Evolutionary conservation across 441 rosid genomes (phyloP).

Genomic region (Bruguiera hainesii): DNA sequence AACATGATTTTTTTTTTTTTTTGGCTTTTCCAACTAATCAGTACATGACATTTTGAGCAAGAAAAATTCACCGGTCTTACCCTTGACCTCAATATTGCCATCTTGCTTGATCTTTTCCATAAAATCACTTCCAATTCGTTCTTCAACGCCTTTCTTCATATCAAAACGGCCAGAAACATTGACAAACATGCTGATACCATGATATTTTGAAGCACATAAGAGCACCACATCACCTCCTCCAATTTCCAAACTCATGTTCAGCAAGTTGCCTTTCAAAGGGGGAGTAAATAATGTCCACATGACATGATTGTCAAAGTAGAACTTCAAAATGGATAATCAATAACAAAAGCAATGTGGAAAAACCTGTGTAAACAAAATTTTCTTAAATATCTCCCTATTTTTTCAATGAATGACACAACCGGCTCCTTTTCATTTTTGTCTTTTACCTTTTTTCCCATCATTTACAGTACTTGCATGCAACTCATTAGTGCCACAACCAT

Average conservation of each 20-base stretch:
- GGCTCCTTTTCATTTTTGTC: too few species aligned
- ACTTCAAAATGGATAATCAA: slow-evolving; percentile 16
- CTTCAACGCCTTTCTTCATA: slow-evolving; percentile 67
- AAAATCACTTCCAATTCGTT: slow-evolving; percentile 58
- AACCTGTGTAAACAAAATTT: too few species aligned
- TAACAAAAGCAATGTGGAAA: too few species aligned
- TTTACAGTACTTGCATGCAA: too few species aligned
- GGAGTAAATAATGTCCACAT: not conserved
- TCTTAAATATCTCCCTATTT: not conserved
- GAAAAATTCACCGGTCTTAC: slow-evolving; percentile 43
- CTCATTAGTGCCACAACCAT: too few species aligned
- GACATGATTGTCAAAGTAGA: not conserved
- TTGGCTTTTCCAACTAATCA: too few species aligned
- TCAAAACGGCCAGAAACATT: slow-evolving; percentile 81
- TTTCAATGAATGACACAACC: not conserved
- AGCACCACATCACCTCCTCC: slow-evolving; percentile 80
- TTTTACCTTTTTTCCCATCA: too few species aligned
- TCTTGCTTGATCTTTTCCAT: slow-evolving; percentile 53
- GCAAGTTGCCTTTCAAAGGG: slow-evolving; percentile 4
- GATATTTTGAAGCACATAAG: slow-evolving; percentile 74
- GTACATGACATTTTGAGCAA: not conserved
- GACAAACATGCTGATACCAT: slow-evolving; percentile 49
- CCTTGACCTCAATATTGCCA: slow-evolving; percentile 61
- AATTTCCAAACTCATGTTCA: not conserved
- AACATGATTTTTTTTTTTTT: not conserved